These are phyloP conservation scores for Penicillium sp. DNA, from an alignment of 2,329 filamentous ascomycete species.

Conservation along the genomic window DNA sequence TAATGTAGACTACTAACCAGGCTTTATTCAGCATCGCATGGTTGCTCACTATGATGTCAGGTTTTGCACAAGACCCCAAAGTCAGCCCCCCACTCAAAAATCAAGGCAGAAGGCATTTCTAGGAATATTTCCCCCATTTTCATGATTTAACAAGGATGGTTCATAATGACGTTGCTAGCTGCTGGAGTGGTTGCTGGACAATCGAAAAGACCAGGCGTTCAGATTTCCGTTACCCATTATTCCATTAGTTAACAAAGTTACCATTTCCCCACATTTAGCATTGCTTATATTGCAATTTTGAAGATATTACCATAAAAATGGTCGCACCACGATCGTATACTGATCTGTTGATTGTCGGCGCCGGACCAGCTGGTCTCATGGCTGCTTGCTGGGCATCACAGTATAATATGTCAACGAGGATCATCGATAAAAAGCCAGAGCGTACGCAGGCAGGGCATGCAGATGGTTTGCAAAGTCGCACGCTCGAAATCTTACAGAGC, in stretches of 20 bases:
- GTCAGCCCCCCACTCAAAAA: background rate
- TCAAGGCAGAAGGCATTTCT: background rate
- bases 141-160: background rate
- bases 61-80: background rate
- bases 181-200: background rate
- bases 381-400: conserved; percentile 14
- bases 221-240: background rate
- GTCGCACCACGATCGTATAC: background rate
- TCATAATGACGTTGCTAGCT: background rate
- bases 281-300: background rate
- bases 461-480: conserved; percentile 62
- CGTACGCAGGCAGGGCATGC: conserved; percentile 40
- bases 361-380: background rate
- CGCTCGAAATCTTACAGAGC: conserved; percentile 69
- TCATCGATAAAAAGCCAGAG: conserved; percentile 21
- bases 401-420: conserved; percentile 14
- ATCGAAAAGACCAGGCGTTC: background rate
- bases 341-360: background rate
- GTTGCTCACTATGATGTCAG: background rate
- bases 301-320: background rate
- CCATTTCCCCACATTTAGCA: background rate
- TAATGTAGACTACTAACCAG: background rate
- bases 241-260: background rate
- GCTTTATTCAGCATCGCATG: background rate
- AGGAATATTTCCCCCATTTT: background rate